These are phyloP conservation scores for Fusarium xyrophilum DNA, from an alignment of 2,329 filamentous ascomycete genomes.

Conservation along the genomic window DNA sequence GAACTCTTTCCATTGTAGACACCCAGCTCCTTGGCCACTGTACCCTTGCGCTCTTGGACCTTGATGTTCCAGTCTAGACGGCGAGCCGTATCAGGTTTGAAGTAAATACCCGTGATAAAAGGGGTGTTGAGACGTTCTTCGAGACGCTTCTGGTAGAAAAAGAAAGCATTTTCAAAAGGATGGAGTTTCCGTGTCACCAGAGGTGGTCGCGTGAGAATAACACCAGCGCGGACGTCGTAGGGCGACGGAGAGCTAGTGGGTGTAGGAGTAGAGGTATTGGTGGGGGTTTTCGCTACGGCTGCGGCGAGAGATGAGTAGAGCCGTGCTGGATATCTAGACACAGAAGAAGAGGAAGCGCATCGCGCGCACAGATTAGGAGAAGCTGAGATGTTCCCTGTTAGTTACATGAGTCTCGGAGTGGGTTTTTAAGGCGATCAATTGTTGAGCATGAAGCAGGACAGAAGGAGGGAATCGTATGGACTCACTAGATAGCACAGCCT, in stretches of 20 bases:
- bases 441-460: not conserved
- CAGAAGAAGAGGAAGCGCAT: constrained; percentile 46
- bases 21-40: constrained; percentile 84
- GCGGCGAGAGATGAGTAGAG: constrained; percentile 48
- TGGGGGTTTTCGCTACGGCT: constrained; percentile 31
- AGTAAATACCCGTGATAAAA: constrained; percentile 92
- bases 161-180: constrained; percentile 90
- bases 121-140: constrained; percentile 90
- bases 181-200: constrained; percentile 83
- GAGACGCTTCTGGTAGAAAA: constrained; percentile 95
- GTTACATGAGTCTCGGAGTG: constrained; percentile 5
- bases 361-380: constrained; percentile 47
- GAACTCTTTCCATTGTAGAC: constrained; percentile 75
- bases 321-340: constrained; percentile 41
- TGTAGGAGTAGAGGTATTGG: constrained; percentile 29
- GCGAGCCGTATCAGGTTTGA: constrained; percentile 84
- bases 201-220: constrained; percentile 88
- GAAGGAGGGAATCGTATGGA: not conserved
- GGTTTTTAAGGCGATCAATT: not conserved
- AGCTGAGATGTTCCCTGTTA: constrained; percentile 29
- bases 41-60: constrained; percentile 73
- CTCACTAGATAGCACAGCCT: constrained; percentile 60
- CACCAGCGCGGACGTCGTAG: constrained; percentile 66
- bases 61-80: constrained; percentile 92
- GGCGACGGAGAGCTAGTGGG: constrained; percentile 33